Conservation (phyloP, 202 grass and related monocot species). For the Carex arenaria region DNA sequence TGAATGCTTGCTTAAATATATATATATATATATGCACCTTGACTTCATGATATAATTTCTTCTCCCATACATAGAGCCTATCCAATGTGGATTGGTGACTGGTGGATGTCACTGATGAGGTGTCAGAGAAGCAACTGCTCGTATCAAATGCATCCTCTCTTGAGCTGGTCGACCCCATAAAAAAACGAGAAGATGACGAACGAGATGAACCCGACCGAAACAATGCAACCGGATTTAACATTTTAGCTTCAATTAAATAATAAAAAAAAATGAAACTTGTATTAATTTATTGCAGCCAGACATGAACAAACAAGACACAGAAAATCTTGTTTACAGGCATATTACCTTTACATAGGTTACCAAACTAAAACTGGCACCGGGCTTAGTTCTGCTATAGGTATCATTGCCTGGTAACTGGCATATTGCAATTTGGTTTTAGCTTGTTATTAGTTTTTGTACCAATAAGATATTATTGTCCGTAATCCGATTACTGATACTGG, state of each 20-base stretch:
- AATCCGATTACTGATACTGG: neutral
- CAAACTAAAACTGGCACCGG: neutral
- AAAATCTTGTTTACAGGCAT: neutral
- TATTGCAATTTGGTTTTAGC: neutral
- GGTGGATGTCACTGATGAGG: constrained; percentile 72
- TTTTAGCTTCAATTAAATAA: constrained; percentile 56
- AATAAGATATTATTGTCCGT: neutral
- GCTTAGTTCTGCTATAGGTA: neutral
- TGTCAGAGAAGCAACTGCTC: constrained; percentile 77
- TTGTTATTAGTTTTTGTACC: neutral
- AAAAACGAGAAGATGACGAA: constrained; percentile 79
- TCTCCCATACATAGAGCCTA: constrained; percentile 94
- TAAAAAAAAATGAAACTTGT: neutral
- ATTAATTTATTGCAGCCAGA: neutral
- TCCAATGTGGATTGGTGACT: constrained; percentile 90
- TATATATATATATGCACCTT: constrained; percentile 44
- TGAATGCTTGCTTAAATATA: constrained; percentile 16
- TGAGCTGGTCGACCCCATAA: constrained; percentile 57
- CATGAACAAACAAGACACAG: neutral
- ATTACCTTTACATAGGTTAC: neutral
- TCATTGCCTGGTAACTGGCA: neutral
- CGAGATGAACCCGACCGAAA: constrained; percentile 65
- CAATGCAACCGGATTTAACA: constrained; percentile 71
- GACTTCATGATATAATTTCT: constrained; percentile 97
- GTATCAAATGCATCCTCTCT: constrained; percentile 84